Base-by-base conservation (phyloP, 306 rosid species). In the Cicer judaicum region DNA sequence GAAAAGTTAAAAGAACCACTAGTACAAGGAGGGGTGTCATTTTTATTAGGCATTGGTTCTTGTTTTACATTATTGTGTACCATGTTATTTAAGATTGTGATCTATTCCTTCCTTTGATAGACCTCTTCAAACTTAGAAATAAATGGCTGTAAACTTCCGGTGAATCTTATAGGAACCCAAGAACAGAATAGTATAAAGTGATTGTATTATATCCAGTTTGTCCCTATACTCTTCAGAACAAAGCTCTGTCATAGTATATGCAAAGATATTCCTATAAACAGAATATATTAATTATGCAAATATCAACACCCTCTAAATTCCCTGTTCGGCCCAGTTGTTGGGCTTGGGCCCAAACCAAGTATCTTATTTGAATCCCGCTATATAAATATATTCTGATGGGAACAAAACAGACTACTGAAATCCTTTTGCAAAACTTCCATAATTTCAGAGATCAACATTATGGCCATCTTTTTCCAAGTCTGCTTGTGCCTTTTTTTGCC, bases 31-130 rank as follows among this genome's bases (percentile, higher is more conserved):
- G n/a, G 13, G 14, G 38, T 64, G 50, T n/a, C 70, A 56, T 57
- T 50, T 7, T 59, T 65, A 56, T 39, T 64, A 43, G 18, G 73
- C 8, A 5, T 43, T 56, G 46, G 19, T 79, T 65, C 55, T 16
- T 42, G 61, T 34, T 73, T 57, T 7, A 46, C 10, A 5, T 19
- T 50, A 21, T 24, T 64, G 68, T 47, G 53, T 59, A 19, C 8
- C 44, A 19, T 54, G 21, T n/a, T 24, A 7, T 36, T 77, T 60
- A 57, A 56, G 21, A 52, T 18, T 68, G 70, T 56, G 49, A 38
- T 11, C 46, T 40, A 9, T 14, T 36, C 15, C 43, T 16, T 36
- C 75, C 40, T 56, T 40, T 3, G 10, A 12, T 36, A 61, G 46
- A 34, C 44, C 44, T 62, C 47, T 36, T 38, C 67, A 62, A 15